Conservation (phyloP, 164 flowering plant genomes). For the Umbellularia californica region DNA sequence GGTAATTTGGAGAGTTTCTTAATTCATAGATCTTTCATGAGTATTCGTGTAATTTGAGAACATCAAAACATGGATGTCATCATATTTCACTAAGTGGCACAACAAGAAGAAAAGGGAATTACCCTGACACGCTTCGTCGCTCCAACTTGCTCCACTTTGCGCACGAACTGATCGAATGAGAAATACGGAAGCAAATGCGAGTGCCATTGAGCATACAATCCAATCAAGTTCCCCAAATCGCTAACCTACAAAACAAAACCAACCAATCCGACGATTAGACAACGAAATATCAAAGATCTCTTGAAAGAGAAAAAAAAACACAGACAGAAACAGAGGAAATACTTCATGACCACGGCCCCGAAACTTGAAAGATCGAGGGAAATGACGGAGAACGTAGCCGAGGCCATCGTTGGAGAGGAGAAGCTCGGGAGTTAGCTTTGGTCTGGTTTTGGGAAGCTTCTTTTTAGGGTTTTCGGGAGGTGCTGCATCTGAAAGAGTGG, state of each 20-base stretch:
- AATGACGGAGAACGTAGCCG: conserved; percentile 79
- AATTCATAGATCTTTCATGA: too few relatives aligned
- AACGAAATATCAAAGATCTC: neutral
- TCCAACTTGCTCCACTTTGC: conserved; percentile 77
- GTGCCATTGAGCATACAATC: conserved; percentile 79
- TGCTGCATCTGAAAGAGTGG: neutral
- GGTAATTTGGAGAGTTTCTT: too few relatives aligned
- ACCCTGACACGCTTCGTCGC: conserved; percentile 72
- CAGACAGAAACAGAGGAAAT: too few relatives aligned
- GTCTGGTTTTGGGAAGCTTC: conserved; percentile 54
- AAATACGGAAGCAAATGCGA: conserved; percentile 70
- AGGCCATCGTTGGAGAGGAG: conserved; percentile 83
- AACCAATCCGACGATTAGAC: neutral
- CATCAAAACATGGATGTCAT: too few relatives aligned
- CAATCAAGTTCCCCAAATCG: conserved; percentile 66
- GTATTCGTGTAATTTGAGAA: too few relatives aligned
- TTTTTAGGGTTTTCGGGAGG: conserved; percentile 42
- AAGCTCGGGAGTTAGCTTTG: conserved; percentile 75
- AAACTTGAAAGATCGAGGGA: conserved; percentile 69
- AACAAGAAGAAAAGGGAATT: neutral
- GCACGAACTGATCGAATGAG: conserved; percentile 77
- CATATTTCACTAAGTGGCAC: too few relatives aligned
- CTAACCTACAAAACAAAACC: conserved; percentile 34
- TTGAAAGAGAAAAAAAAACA: neutral
- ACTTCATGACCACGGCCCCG: conserved; percentile 95